Evolutionary conservation across 225 moss, liverwort and hornwort species (phyloP).

Genomic region (Marchantia polymorpha): DNA sequence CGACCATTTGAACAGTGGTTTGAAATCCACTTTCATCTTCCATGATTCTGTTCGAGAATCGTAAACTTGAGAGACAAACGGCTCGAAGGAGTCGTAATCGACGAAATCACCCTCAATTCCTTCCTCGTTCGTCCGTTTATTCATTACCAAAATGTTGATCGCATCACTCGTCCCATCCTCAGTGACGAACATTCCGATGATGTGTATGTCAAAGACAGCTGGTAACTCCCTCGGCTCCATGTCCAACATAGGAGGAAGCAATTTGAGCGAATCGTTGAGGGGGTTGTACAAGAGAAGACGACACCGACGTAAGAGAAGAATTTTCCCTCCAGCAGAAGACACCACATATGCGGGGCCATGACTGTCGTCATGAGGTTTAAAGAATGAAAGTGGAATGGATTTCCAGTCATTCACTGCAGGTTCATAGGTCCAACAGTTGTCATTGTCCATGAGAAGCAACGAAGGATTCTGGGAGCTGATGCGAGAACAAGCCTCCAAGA

Average conservation of each 20-base stretch:
- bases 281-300: slow-evolving; percentile 36
- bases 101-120: slow-evolving; percentile 4
- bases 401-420: slow-evolving; percentile 27
- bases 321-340: slow-evolving; percentile 32
- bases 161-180: not conserved
- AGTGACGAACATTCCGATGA: slow-evolving; percentile 36
- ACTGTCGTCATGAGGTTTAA: slow-evolving; percentile 14
- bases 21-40: slow-evolving; percentile 21
- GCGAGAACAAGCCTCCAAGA: slow-evolving; percentile 26
- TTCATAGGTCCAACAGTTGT: slow-evolving; percentile 26
- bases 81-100: slow-evolving; percentile 15
- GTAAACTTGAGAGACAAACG: slow-evolving; percentile 32
- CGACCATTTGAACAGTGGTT: slow-evolving; percentile 14
- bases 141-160: slow-evolving; percentile 34
- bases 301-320: slow-evolving; percentile 15
- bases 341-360: not conserved
- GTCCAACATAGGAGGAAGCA: slow-evolving; percentile 38
- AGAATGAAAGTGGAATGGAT: slow-evolving; percentile 26
- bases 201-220: slow-evolving; percentile 26
- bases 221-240: slow-evolving; percentile 30
- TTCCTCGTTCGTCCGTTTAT: slow-evolving; percentile 21
- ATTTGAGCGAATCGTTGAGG: slow-evolving; percentile 23
- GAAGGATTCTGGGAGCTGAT: slow-evolving; percentile 4
- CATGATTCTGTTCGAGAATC: slow-evolving; percentile 32
- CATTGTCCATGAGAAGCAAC: slow-evolving; percentile 23